phyloP scores from a whole-genome alignment of 371 early-diverging fungal genomes.

The Rhizomucor miehei region DNA sequence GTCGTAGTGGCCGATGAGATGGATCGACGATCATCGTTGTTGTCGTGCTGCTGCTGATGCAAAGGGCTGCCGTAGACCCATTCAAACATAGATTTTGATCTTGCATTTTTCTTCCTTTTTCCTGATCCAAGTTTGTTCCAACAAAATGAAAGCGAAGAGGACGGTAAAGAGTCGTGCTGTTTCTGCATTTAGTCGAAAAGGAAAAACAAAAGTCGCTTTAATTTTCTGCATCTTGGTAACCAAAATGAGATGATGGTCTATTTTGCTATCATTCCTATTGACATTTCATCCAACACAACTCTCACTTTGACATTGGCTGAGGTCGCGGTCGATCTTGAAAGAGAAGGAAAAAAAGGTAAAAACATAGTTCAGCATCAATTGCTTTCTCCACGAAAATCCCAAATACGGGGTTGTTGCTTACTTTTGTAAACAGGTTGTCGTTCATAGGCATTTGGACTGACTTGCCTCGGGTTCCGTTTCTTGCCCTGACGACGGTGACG shows the following conservation, averaged over 20 bases:
- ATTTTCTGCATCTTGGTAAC: background rate
- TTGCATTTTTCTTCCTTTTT: slow-evolving; percentile 15
- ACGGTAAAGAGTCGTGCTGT: background rate
- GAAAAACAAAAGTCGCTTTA: background rate
- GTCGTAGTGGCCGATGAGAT: slow-evolving; percentile 1
- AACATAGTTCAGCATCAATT: background rate
- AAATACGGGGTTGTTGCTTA: slow-evolving; percentile 1
- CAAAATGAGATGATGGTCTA: background rate
- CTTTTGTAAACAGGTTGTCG: slow-evolving; percentile 59
- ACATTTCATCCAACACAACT: too few species aligned
- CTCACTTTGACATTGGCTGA: background rate
- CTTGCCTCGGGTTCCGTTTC: slow-evolving; percentile 45
- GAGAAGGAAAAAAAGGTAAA: background rate
- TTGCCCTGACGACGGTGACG: slow-evolving; percentile 25
- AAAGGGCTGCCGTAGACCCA: slow-evolving; percentile 11
- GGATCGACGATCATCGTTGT: background rate
- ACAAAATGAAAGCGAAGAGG: background rate
- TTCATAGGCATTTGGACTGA: slow-evolving; percentile 71
- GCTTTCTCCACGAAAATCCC: background rate
- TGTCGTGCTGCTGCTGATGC: too few species aligned
- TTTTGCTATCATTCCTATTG: too few species aligned
- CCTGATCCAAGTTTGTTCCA: background rate
- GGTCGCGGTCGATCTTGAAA: slow-evolving; percentile 4
- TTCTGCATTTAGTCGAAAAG: background rate
- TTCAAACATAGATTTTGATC: slow-evolving; percentile 32